Evolutionary conservation across 371 early-diverging fungal species (phyloP).

Genomic region (Polyrhizophydium stewartii): DNA sequence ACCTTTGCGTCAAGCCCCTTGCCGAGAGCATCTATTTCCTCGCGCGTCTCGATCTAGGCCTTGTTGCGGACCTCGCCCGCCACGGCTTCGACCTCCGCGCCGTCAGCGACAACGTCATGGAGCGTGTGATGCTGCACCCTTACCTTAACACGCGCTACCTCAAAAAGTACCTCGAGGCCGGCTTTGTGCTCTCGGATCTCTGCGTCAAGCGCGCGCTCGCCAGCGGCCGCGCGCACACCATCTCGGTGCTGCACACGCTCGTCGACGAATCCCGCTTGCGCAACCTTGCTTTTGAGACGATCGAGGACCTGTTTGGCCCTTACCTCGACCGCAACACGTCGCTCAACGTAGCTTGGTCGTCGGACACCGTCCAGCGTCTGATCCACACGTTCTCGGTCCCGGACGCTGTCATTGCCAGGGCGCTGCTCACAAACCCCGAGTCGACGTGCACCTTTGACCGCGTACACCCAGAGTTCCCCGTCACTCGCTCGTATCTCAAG

Average conservation of each 20-base stretch:
- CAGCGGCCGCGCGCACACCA: conserved; percentile 21
- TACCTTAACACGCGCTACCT: conserved; percentile 23
- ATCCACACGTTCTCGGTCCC: conserved; percentile 22
- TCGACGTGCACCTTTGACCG: conserved; percentile 18
- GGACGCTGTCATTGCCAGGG: conserved; percentile 21
- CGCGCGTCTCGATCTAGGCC: conserved; percentile 26
- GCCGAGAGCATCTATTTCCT: conserved; percentile 37
- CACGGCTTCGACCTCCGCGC: conserved; percentile 29
- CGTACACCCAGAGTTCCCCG: conserved; percentile 29
- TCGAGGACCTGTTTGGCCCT: conserved; percentile 41
- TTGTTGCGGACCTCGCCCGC: conserved; percentile 19
- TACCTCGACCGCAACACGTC: conserved; percentile 4
- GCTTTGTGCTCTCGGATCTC: conserved; percentile 24
- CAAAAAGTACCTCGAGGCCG: conserved; percentile 26
- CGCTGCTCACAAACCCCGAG: conserved; percentile 25
- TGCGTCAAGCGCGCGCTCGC: conserved; percentile 32
- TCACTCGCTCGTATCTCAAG: conserved; percentile 37
- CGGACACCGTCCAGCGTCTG: conserved; percentile 29
- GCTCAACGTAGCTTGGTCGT: conserved; percentile 20
- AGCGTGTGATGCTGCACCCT: conserved; percentile 34
- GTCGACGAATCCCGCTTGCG: conserved; percentile 11
- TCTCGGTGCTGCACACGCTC: conserved; percentile 19
- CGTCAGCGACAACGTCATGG: conserved; percentile 38
- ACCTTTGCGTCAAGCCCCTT: conserved; percentile 24
- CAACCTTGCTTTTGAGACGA: conserved; percentile 27